phyloP scores from a whole-genome alignment of 768 basidiomycete species.

The Cytidiella melzeri region DNA sequence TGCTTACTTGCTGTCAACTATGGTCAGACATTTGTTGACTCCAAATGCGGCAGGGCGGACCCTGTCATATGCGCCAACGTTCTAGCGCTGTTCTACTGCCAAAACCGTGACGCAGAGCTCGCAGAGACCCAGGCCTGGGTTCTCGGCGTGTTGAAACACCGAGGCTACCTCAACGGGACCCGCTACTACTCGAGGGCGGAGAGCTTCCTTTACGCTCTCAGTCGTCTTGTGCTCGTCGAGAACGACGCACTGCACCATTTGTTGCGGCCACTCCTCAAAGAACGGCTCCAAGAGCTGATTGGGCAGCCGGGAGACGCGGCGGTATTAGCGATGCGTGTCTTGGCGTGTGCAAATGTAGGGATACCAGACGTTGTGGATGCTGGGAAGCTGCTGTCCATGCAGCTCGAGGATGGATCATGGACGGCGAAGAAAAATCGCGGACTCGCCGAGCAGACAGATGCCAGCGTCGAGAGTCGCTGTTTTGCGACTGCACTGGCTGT shows the following conservation, averaged over 20 bases:
- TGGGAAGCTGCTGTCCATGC: slow-evolving; percentile 38
- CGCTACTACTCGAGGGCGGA: slow-evolving; percentile 49
- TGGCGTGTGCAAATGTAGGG: slow-evolving; percentile 38
- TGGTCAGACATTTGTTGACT: slow-evolving; percentile 46
- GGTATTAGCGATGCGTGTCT: slow-evolving; percentile 52
- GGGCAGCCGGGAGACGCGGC: slow-evolving; percentile 45
- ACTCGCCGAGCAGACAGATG: slow-evolving; percentile 40
- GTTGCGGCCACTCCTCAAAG: slow-evolving; percentile 36
- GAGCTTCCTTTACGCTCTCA: slow-evolving; percentile 46
- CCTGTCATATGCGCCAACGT: slow-evolving; percentile 49
- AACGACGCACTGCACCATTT: slow-evolving; percentile 23
- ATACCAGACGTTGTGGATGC: slow-evolving; percentile 38
- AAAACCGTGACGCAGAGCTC: slow-evolving; percentile 43
- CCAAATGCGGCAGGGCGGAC: slow-evolving; percentile 44
- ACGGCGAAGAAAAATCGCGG: slow-evolving; percentile 50
- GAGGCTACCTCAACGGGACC: slow-evolving; percentile 50
- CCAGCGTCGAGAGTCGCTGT: slow-evolving; percentile 33
- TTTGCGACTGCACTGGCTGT: background rate
- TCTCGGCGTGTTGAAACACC: slow-evolving; percentile 40
- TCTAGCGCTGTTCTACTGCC: slow-evolving; percentile 43
- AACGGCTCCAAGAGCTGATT: slow-evolving; percentile 43
- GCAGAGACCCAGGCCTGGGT: slow-evolving; percentile 42
- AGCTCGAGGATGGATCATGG: slow-evolving; percentile 53
- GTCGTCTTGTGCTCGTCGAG: slow-evolving; percentile 44
- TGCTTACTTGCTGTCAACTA: background rate